Percentiles rank a stretch among this genome's conserved stretches.
Conservation (phyloP, 2,329 filamentous ascomycete genomes). For the Fusarium coicis region DNA sequence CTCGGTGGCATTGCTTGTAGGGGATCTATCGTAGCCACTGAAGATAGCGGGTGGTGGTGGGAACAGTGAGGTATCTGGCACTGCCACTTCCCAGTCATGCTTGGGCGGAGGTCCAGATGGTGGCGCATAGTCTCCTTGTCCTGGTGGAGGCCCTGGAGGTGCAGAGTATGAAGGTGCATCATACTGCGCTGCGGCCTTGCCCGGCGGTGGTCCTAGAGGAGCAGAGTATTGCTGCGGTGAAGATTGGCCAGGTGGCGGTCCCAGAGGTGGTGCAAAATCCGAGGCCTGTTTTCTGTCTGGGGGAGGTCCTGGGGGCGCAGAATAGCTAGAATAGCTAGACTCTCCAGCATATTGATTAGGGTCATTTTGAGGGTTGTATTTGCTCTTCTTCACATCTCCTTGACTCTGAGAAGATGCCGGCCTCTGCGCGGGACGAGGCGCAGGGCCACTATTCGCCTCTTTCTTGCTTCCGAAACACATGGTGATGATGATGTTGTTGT, state of each 20-base stretch:
- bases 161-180: constrained; percentile 26
- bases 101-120: constrained; percentile 54
- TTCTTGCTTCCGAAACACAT: constrained; percentile 65
- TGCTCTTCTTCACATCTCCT: constrained; percentile 44
- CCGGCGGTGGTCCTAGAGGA: constrained; percentile 48
- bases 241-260: constrained; percentile 39
- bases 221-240: constrained; percentile 39
- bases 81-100: constrained; percentile 77
- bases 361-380: constrained; percentile 41
- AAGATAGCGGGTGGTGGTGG: constrained; percentile 78
- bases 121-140: constrained; percentile 42
- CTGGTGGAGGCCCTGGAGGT: constrained; percentile 48
- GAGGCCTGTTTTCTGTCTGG: constrained; percentile 23
- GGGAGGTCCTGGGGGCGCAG: constrained; percentile 36
- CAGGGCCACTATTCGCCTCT: constrained; percentile 51
- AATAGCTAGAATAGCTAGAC: constrained; percentile 35
- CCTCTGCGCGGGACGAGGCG: constrained; percentile 53
- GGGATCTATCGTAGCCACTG: constrained; percentile 70
- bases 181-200: constrained; percentile 22
- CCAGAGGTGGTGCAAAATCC: constrained; percentile 47
- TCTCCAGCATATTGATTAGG: constrained; percentile 30
- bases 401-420: constrained; percentile 43
- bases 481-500: not conserved
- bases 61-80: constrained; percentile 78
- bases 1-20: constrained; percentile 75